Percentiles rank a stretch among this genome's conserved stretches.
Conservation (phyloP, 352 stramenopile species). For the Phytophthora uliginosa region DNA sequence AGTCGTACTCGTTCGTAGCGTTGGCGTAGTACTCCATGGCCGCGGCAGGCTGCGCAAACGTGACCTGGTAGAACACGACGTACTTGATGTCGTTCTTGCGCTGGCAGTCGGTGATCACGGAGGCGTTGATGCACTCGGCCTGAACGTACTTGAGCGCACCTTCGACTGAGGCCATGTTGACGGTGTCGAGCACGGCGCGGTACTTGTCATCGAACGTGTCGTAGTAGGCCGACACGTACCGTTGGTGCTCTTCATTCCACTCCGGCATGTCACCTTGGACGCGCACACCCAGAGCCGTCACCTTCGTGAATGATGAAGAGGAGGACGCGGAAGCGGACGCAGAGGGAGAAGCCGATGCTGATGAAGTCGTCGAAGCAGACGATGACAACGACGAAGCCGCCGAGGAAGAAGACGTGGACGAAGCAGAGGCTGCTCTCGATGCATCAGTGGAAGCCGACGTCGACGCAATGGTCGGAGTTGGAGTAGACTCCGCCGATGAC, state of each 20-base stretch:
- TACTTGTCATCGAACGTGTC: slow-evolving; percentile 56
- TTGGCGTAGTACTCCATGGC: slow-evolving; percentile 62
- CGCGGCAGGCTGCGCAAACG: slow-evolving; percentile 49
- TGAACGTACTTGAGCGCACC: slow-evolving; percentile 75
- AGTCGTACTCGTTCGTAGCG: slow-evolving; percentile 39
- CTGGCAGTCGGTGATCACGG: slow-evolving; percentile 44
- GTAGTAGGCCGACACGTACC: slow-evolving; percentile 52
- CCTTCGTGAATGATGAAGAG: slow-evolving; percentile 44
- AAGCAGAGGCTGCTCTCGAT: slow-evolving; percentile 12
- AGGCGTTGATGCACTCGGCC: slow-evolving; percentile 69
- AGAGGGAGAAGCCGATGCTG: neutral
- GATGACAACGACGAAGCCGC: neutral
- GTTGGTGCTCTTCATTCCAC: slow-evolving; percentile 43
- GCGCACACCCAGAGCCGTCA: slow-evolving; percentile 56
- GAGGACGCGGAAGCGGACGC: slow-evolving; percentile 11
- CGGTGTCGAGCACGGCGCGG: slow-evolving; percentile 53
- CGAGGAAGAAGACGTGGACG: slow-evolving; percentile 5
- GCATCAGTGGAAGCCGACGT: slow-evolving; percentile 9
- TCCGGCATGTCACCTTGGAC: slow-evolving; percentile 58
- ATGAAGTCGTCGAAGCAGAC: slow-evolving; percentile 3
- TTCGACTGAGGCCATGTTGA: slow-evolving; percentile 68
- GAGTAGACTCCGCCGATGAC: slow-evolving; percentile 9
- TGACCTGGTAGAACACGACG: slow-evolving; percentile 73
- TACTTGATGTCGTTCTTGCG: slow-evolving; percentile 73
- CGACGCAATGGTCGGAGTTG: slow-evolving; percentile 11